Base-by-base conservation (phyloP, 2,329 filamentous ascomycete genomes). In the Ophiosphaerella herpotricha region DNA sequence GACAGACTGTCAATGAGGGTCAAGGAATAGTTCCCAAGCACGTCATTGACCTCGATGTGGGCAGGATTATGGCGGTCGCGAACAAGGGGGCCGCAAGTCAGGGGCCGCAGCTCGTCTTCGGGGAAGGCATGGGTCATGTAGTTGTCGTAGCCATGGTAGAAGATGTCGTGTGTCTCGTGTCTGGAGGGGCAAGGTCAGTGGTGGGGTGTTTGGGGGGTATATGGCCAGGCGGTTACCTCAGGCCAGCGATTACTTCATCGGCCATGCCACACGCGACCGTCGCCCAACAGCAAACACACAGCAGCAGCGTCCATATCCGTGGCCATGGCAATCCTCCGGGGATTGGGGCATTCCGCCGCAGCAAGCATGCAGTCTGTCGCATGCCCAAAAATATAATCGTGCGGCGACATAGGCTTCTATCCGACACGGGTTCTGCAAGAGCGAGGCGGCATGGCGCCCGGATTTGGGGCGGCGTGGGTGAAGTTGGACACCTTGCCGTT, bases 71-170 rank as follows among this genome's bases (percentile, higher is more conserved):
- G 78, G 63, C 84, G 83, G 76, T 97, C 92, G 74, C 94, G 88
- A 35, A 89, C 91, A 64, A 97, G 80, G 5, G 94, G 91, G 13
- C 79, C 79, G 75, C 94, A 99, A 23, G 90, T 86, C 16, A 99
- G 78, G 7, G 94, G 94, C 39, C 90, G 89, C 49, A 99, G 79
- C 84, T 94, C 94, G 68, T 99, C 94, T 74, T 97, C 94, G 11
- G 94, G 94, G 68, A 97, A 99, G 50, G 92, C 94, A 74, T 96
- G 82, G 58, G 84, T 77, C 86, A 97, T 94, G 78, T 99, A 99
- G 74, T 93, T 96, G 75, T 92, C 86, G 77, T 87, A 97, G 52
- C 94, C 94, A 79, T 99, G 94, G 74, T 96, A 96, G 78, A 97
- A 97, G 82, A 97, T 91, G 61, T 90, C 82, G 50, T 69, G 63